These are phyloP conservation scores for Polygonum aviculare DNA, from an alignment of 148 eudicot genomes.

Conservation along the genomic window DNA sequence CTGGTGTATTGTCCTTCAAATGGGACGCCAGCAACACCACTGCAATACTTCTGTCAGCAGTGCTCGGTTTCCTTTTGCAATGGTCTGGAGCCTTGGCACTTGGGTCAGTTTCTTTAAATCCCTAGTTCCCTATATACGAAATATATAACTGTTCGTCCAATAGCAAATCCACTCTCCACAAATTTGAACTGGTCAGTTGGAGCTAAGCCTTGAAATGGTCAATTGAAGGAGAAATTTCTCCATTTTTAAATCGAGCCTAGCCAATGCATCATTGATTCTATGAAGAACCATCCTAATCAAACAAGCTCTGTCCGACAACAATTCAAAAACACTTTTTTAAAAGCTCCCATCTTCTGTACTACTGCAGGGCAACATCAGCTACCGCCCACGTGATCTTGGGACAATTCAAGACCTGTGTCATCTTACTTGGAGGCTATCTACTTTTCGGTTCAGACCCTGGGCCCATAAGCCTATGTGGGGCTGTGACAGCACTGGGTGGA, in stretches of 20 bases:
- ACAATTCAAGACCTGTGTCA: slow-evolving; percentile 86
- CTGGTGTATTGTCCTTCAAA: slow-evolving; percentile 62
- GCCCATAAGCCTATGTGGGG: slow-evolving; percentile 61
- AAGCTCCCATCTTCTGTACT: background rate
- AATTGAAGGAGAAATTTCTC: background rate
- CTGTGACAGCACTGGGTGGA: slow-evolving; percentile 62
- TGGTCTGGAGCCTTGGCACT: slow-evolving; percentile 93
- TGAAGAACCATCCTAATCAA: background rate
- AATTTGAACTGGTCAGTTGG: background rate
- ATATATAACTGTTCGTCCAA: background rate
- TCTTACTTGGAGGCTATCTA: slow-evolving; percentile 69
- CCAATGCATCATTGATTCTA: background rate
- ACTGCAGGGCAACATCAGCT: slow-evolving; percentile 82
- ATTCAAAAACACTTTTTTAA: background rate
- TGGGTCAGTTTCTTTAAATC: slow-evolving; percentile 37
- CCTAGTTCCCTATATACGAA: background rate
- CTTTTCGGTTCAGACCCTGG: slow-evolving; percentile 81
- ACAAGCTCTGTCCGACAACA: background rate
- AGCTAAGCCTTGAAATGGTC: background rate
- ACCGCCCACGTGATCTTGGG: slow-evolving; percentile 82
- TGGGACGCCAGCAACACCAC: slow-evolving; percentile 52
- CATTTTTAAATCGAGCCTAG: background rate
- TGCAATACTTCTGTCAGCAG: slow-evolving; percentile 56
- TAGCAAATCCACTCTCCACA: background rate
- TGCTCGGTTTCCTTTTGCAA: slow-evolving; percentile 76